Base-by-base conservation (phyloP, 1,139 yeast genomes). In the Diutina neorugosa region DNA sequence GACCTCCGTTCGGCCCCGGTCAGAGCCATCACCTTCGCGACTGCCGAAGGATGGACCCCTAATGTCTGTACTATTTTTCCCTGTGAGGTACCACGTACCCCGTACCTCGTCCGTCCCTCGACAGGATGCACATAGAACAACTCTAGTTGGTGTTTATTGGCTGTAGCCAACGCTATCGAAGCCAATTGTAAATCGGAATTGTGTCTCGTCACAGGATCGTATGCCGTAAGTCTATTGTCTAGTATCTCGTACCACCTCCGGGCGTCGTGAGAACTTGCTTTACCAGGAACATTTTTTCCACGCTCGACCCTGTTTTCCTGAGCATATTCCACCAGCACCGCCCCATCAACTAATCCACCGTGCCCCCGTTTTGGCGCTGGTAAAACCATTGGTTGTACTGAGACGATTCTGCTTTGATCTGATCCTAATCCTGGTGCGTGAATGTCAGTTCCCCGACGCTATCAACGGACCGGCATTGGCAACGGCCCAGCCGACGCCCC, bases 381-480 rank as follows among this genome's bases (percentile, higher is more conserved):
- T 27, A 11, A 11, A 31, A 6, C 12, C 37, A 9, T 31, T 31
- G 37, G 37, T 31, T 31, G 37, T 3, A n/a, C 12, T 31, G 37
- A 31, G 37, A 31, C 37, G 37, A 31, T 11, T 11, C 37, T n/a
- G 5, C 12, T 11, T 8, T 31, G 14, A 31, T 14, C 37, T 11
- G n/a, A n/a, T 31, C 37, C 12, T 8, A 5, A 31, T 4, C 12
- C n/a, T 31, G 4, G 37, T 23, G 37, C n/a, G 16, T 31, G 37
- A 31, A 44, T 44, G 48, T 44, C 48, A 12, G 50, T 46, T n/a
- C 50, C 40, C 20, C 19, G 50, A 16, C 37, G 50, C 14, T 46
- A 46, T 34, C 50, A 46, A 27, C 37, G 40, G 16, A 44, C 48
- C 14, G 48, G 48, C 19, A 23, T 44, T 14, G 48, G 43, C 43